Evolutionary conservation across 345 rosid species (phyloP).

Genomic region (Sonneratia caseolaris): DNA sequence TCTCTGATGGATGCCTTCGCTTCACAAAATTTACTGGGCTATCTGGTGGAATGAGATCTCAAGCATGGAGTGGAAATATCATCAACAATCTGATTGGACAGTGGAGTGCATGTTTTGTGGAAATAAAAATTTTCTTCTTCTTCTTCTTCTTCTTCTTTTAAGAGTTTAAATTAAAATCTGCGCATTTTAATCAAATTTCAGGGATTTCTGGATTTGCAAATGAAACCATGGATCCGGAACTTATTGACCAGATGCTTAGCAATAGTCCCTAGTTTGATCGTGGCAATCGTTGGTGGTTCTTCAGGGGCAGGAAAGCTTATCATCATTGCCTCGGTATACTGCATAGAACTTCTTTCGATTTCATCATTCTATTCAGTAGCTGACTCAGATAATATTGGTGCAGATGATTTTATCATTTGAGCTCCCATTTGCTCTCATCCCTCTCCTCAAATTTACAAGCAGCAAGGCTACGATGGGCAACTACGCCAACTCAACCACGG

Average conservation of each 20-base stretch:
- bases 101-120: too few species aligned
- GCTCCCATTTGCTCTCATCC: slow-evolving; percentile 86
- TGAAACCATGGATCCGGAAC: slow-evolving; percentile 81
- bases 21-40: too few species aligned
- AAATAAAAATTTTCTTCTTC: too few species aligned
- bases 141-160: too few species aligned
- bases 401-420: slow-evolving; percentile 96
- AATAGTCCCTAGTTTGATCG: slow-evolving; percentile 85
- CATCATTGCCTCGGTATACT: slow-evolving; percentile 79
- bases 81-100: too few species aligned
- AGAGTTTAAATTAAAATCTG: background rate
- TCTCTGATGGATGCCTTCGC: too few species aligned
- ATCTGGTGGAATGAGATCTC: too few species aligned
- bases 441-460: slow-evolving; percentile 92
- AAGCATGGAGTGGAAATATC: too few species aligned
- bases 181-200: slow-evolving; percentile 7
- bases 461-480: slow-evolving; percentile 78
- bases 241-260: slow-evolving; percentile 80
- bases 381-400: background rate
- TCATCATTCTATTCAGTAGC: background rate
- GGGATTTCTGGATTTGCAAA: slow-evolving; percentile 77
- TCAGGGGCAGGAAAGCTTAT: slow-evolving; percentile 82
- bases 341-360: slow-evolving; percentile 2
- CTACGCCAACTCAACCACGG: slow-evolving; percentile 49
- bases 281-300: slow-evolving; percentile 82